Base-by-base conservation (phyloP, 2,329 filamentous ascomycete species). In the Colletotrichum paranaense region DNA sequence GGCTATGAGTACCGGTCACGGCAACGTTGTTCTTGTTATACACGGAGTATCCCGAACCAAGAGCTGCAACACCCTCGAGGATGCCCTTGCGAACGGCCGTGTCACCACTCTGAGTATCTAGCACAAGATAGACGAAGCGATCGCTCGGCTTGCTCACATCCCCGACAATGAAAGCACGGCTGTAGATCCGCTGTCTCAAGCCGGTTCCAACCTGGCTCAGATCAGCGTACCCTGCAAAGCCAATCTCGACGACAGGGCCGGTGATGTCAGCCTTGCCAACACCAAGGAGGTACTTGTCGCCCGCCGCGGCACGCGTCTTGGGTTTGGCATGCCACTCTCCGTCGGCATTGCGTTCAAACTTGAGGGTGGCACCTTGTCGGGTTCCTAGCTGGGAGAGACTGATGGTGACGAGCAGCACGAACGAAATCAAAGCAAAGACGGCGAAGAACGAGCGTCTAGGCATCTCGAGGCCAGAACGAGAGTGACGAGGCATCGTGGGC, bases 141-240 rank as follows among this genome's bases (percentile, higher is more conserved):
- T 97, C 92, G 16, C 88, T 85, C 0, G 92, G 88, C 22, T 90
- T 88, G 52, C 89, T 84, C 5, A 90, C 86, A 78, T 93, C 90
- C 62, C 91, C 95, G 58, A 98, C 85, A 78, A 98, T 95, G 83
- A 98, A 98, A 38, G 96, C 93, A 63, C 96, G 92, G 52, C 95
- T 95, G 83, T 97, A 96, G 19, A 98, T 87, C 62, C 96, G 91
- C 84, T 98, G 96, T 62, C 95, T 92, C 63, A 98, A 86, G 26
- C 96, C 96, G 2, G 92, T 92, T 58, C 96, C 96, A 35, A 93
- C 85, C 84, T 98, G 96, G 55, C 90, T 89, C n/a, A 92, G 86
- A 81, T 95, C 93, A 38, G 96, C 96, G 85, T 98, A 98, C 74
- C 95, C 95, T 88, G 96, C 97, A 80, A 98, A 89, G 78, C 95